Conservation (phyloP, 768 basidiomycete species). For the Rhodotorula diobovata region DNA sequence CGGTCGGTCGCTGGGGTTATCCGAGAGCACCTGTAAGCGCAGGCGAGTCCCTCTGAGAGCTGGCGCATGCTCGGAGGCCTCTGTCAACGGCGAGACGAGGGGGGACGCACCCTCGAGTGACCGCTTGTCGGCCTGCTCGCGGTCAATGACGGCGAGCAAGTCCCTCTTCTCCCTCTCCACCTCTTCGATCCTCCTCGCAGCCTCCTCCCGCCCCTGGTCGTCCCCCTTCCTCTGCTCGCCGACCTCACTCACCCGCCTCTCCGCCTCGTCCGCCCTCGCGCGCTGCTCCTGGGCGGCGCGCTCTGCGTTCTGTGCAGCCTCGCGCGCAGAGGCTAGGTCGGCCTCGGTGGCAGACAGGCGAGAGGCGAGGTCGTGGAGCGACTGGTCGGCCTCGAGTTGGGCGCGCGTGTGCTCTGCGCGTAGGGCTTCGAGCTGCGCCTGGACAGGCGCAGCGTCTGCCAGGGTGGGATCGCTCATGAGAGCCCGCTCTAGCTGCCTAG, state of each 20-base stretch:
- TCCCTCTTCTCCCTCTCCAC: slow-evolving; percentile 87
- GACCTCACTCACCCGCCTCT: neutral
- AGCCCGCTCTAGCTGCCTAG: too few relatives aligned
- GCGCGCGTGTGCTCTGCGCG: slow-evolving; percentile 19
- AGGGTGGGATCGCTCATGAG: neutral
- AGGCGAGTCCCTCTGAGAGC: neutral
- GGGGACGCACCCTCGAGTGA: slow-evolving; percentile 65
- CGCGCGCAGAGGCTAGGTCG: neutral
- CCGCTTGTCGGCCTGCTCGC: slow-evolving; percentile 68
- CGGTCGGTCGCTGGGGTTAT: too few relatives aligned
- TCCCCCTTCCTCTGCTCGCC: slow-evolving; percentile 83
- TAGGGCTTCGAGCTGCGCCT: slow-evolving; percentile 15
- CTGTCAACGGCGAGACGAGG: neutral
- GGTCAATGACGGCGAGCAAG: slow-evolving; percentile 72
- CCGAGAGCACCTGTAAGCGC: too few relatives aligned
- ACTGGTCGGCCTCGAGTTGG: slow-evolving; percentile 31
- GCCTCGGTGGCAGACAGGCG: neutral
- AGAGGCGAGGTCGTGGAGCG: slow-evolving; percentile 30
- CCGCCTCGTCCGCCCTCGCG: neutral
- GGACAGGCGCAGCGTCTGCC: neutral
- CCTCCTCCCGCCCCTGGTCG: neutral
- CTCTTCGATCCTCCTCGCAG: slow-evolving; percentile 51
- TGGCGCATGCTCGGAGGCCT: neutral
- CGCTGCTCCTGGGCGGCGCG: slow-evolving; percentile 6
- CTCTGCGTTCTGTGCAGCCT: neutral